A percentile compares a stretch with the other conserved stretches of the same genome.
Conservation (phyloP, 1,139 yeast species). For the Komagataea norvegica region DNA sequence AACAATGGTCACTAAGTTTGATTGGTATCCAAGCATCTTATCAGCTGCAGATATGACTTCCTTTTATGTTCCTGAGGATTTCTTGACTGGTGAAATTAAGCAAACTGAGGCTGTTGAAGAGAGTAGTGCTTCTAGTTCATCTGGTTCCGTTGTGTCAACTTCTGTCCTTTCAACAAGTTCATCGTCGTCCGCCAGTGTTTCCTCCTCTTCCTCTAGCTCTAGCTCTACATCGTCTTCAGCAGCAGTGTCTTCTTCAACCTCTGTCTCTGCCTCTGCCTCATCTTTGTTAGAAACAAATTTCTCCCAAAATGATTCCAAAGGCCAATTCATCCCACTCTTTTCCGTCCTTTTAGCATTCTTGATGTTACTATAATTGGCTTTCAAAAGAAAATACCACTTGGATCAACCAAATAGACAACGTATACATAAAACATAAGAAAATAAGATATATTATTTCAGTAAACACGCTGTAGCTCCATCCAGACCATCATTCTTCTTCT, state of each 20-base stretch:
- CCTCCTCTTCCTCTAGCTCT: conserved; percentile 6
- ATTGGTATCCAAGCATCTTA: conserved; percentile 39
- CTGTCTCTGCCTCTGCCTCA: conserved; percentile 5
- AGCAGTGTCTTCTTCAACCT: conserved; percentile 7
- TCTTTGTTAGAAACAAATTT: conserved; percentile 3
- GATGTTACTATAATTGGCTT: conserved; percentile 2
- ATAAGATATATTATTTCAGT: not conserved
- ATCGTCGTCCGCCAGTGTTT: conserved; percentile 2
- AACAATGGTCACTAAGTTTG: conserved; percentile 38
- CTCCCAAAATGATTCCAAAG: not conserved
- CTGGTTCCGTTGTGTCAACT: conserved; percentile 7
- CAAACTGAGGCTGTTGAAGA: conserved; percentile 1
- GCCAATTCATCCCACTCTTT: conserved; percentile 12
- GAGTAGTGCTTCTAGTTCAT: conserved; percentile 1
- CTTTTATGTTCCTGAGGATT: conserved; percentile 36
- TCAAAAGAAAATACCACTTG: too few relatives aligned
- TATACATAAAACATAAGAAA: too few relatives aligned
- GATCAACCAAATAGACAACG: too few relatives aligned
- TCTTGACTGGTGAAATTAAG: conserved; percentile 19
- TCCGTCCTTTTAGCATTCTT: conserved; percentile 13
- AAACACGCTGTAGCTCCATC: too few relatives aligned
- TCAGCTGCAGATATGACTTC: conserved; percentile 31
- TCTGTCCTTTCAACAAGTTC: conserved; percentile 4
- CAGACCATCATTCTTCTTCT: too few relatives aligned
- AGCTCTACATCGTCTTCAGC: conserved; percentile 6